Percentiles rank a stretch among this genome's conserved stretches.
Evolutionary conservation across 768 basidiomycete genomes (phyloP).

Genomic region (Lepiota venenata): DNA sequence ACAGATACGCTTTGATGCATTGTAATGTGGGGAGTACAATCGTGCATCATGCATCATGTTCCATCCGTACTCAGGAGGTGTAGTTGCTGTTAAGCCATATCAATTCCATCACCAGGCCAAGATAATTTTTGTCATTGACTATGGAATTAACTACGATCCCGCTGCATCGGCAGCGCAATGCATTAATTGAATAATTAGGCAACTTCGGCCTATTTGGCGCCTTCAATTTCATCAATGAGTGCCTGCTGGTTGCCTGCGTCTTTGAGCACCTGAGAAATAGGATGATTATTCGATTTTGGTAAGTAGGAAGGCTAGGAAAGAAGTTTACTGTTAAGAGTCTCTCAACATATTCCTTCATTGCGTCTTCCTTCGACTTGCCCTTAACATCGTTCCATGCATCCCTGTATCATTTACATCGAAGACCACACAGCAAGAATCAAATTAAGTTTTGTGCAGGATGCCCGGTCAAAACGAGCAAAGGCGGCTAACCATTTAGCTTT

Average conservation of each 20-base stretch:
- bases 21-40: neutral
- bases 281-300: constrained; percentile 6
- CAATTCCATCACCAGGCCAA: neutral
- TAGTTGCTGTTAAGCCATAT: neutral
- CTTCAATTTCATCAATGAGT: constrained; percentile 58
- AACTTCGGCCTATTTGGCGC: too few relatives aligned
- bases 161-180: neutral
- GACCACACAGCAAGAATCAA: neutral
- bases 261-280: constrained; percentile 50
- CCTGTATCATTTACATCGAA: constrained; percentile 40
- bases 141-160: neutral
- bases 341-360: constrained; percentile 70
- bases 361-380: constrained; percentile 71
- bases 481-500: constrained; percentile 82
- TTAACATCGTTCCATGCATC: constrained; percentile 81
- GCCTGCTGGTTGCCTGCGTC: constrained; percentile 45
- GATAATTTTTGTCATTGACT: neutral
- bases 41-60: neutral
- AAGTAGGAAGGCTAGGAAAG: neutral
- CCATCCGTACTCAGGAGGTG: neutral
- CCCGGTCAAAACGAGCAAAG: constrained; percentile 2
- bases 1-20: too few relatives aligned
- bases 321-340: constrained; percentile 62
- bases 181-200: constrained; percentile 14
- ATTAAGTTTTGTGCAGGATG: too few relatives aligned